phyloP scores from a whole-genome alignment of 2,329 filamentous ascomycete genomes.

The Macrophomina tecta region DNA sequence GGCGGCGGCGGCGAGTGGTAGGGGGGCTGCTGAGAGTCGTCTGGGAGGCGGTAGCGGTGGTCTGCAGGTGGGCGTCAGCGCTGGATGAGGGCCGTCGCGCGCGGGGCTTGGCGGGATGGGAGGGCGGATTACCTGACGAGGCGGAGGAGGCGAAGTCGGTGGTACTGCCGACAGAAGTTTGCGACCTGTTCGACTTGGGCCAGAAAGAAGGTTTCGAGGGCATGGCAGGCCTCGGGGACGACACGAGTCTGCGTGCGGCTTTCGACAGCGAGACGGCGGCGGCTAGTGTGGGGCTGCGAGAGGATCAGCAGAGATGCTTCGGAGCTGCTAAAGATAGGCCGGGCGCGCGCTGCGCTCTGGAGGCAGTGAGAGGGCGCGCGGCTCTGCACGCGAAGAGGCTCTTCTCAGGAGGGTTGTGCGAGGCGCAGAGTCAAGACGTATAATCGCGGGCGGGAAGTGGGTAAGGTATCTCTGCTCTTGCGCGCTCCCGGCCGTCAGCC shows the following conservation, averaged over 20 bases:
- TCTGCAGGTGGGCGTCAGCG: slow-evolving; percentile 20
- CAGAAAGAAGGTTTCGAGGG: slow-evolving; percentile 43
- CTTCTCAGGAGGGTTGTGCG: background rate
- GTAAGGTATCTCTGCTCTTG: background rate
- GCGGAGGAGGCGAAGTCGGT: slow-evolving; percentile 44
- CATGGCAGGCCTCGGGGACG: slow-evolving; percentile 38
- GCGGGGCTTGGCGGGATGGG: slow-evolving; percentile 32
- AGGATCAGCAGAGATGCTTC: slow-evolving; percentile 25
- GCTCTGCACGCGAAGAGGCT: background rate
- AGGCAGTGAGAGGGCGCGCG: background rate
- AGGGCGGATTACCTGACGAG: slow-evolving; percentile 41
- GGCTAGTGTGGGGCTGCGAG: slow-evolving; percentile 25
- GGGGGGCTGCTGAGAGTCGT: slow-evolving; percentile 23
- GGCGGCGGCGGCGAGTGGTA: slow-evolving; percentile 4
- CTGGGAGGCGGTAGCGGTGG: slow-evolving; percentile 24
- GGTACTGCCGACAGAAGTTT: slow-evolving; percentile 44
- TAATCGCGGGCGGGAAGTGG: background rate
- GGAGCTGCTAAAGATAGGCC: slow-evolving; percentile 25
- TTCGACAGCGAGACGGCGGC: slow-evolving; percentile 7
- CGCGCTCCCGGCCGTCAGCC: slow-evolving; percentile 16
- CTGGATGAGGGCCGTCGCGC: slow-evolving; percentile 30
- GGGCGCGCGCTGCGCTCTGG: slow-evolving; percentile 17
- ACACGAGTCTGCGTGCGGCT: slow-evolving; percentile 18
- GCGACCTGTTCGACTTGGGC: slow-evolving; percentile 47
- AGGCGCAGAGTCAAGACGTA: background rate